phyloP scores from a whole-genome alignment of 2,329 filamentous ascomycete species.

The Macrophomina phaseolina region DNA sequence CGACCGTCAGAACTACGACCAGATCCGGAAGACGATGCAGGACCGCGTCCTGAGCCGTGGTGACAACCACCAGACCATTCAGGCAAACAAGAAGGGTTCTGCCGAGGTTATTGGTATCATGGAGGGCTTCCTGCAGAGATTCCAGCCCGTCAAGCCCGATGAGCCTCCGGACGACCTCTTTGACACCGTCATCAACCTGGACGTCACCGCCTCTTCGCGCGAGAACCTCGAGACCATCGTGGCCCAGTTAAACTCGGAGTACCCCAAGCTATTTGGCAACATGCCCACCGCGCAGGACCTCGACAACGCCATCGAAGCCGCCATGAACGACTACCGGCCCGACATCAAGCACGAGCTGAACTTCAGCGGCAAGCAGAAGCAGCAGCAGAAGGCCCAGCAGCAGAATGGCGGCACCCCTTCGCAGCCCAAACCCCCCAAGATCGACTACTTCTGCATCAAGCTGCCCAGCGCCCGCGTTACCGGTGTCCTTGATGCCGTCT shows the following conservation, averaged over 20 bases:
- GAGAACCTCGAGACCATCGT: slow-evolving; percentile 85
- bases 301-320: slow-evolving; percentile 77
- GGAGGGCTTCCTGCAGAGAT: slow-evolving; percentile 89
- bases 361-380: slow-evolving; percentile 46
- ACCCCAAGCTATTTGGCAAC: slow-evolving; percentile 74
- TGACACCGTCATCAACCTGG: slow-evolving; percentile 82
- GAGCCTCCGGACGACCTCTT: slow-evolving; percentile 79
- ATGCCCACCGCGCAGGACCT: slow-evolving; percentile 76
- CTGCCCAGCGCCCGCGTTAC: slow-evolving; percentile 59
- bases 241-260: slow-evolving; percentile 72
- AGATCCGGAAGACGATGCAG: slow-evolving; percentile 76
- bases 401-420: slow-evolving; percentile 11
- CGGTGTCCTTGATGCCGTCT: slow-evolving; percentile 71
- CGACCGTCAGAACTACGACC: slow-evolving; percentile 67
- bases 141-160: slow-evolving; percentile 75
- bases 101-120: slow-evolving; percentile 86
- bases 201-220: slow-evolving; percentile 77
- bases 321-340: slow-evolving; percentile 78
- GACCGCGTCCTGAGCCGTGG: slow-evolving; percentile 82
- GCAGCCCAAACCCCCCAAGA: slow-evolving; percentile 45
- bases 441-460: slow-evolving; percentile 71
- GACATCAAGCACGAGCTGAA: slow-evolving; percentile 76
- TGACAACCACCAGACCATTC: slow-evolving; percentile 98
- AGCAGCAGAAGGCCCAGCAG: slow-evolving; percentile 31
- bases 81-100: slow-evolving; percentile 73